Base-by-base conservation (phyloP, 768 basidiomycete species). In the Phylloporus sp. region DNA sequence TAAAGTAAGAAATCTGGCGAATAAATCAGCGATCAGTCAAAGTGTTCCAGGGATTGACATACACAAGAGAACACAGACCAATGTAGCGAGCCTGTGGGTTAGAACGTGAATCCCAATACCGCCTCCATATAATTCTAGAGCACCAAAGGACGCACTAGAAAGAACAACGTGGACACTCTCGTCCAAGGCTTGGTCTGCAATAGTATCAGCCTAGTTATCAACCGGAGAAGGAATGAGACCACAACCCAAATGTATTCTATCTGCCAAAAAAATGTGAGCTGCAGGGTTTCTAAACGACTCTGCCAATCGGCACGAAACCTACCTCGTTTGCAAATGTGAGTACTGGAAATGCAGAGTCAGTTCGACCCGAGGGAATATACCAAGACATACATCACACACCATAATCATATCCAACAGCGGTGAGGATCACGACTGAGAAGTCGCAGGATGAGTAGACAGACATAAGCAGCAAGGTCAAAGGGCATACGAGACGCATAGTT, bases 181-280 rank as follows among this genome's bases (percentile, higher is more conserved):
- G 7, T 34, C 46, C 51, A 52, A 1, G 10, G 45, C 7, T 45
- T 45, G 10, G 1, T 40, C 50, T 51, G n/a, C 7, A 6, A 5
- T 13, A 5, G 6, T 5, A 23, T 50, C 10, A 29, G 34, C 36
- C 27, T 18, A 24, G 22, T 27, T 22, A n/a, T 7, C 24, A 3
- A 11, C 28, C 28, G 1, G 35, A 47, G 24, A 27, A 36, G 15
- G 5, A 4, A 15, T n/a, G n/a, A n/a, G n/a, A 34, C 6, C 12
- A 5, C 39, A 6, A 48, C 51, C 51, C 51, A 52, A 3, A 52
- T 42, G 22, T 47, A 32, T 39, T 52, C 46, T 28, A 52, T 41
- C 51, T 52, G 26, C 13, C n/a, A n/a, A 13, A 34, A 24, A 7
- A 27, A 1, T 22, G 22, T 24, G 5, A 40, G 23, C 24, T 11